Evolutionary conservation across 805 yeast species (phyloP).

Genomic region (Nakazawaea pomicola): DNA sequence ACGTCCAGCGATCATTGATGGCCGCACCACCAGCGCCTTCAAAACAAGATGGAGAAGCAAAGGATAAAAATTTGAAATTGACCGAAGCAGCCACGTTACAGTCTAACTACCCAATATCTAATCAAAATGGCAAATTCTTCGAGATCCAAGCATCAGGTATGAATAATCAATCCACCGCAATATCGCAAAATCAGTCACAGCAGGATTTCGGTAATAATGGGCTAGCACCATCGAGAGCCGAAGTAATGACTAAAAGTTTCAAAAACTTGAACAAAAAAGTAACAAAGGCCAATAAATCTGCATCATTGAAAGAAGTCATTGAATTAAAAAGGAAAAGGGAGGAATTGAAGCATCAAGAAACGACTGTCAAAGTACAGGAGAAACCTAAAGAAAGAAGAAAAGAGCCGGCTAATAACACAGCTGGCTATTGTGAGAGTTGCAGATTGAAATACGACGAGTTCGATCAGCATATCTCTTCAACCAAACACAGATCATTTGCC

Average conservation of each 20-base stretch:
- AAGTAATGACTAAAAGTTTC: slow-evolving; percentile 48
- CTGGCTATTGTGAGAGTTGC: slow-evolving; percentile 95
- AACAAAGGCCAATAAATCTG: slow-evolving; percentile 5
- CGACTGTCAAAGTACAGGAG: neutral
- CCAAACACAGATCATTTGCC: slow-evolving; percentile 78
- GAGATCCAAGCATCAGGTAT: slow-evolving; percentile 60
- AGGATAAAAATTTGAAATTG: too few species aligned
- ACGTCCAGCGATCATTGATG: slow-evolving; percentile 4
- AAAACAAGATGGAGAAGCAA: too few species aligned
- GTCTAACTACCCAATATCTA: slow-evolving; percentile 4
- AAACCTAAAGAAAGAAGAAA: slow-evolving; percentile 6
- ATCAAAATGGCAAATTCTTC: slow-evolving; percentile 28
- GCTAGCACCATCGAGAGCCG: slow-evolving; percentile 53
- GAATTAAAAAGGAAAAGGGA: slow-evolving; percentile 35
- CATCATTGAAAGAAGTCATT: slow-evolving; percentile 32
- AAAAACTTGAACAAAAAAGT: slow-evolving; percentile 43
- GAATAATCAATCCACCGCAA: slow-evolving; percentile 34
- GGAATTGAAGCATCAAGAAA: slow-evolving; percentile 14
- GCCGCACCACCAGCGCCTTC: slow-evolving; percentile 24
- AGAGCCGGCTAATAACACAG: too few species aligned
- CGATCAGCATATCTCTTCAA: slow-evolving; percentile 66
- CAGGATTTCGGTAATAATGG: slow-evolving; percentile 40
- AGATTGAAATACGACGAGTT: slow-evolving; percentile 76
- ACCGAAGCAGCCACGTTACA: too few species aligned
- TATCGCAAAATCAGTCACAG: slow-evolving; percentile 14